Percentiles rank a stretch among this genome's conserved stretches.
Evolutionary conservation across 345 rosid genomes (phyloP).

Genomic region (Theobroma cacao): DNA sequence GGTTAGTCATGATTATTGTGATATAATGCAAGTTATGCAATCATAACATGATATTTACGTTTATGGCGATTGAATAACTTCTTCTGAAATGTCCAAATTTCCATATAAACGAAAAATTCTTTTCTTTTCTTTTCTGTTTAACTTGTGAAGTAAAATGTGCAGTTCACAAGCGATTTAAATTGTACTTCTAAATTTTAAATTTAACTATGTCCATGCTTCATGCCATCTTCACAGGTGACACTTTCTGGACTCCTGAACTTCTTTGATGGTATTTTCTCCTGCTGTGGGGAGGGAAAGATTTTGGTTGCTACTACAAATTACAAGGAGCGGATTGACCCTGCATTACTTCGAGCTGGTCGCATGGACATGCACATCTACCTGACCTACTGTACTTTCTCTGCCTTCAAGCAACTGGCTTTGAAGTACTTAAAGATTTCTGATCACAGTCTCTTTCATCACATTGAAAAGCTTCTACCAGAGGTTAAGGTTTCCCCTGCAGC

Average conservation of each 20-base stretch:
- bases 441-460: slow-evolving; percentile 19
- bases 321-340: slow-evolving; percentile 41
- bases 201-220: not conserved
- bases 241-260: slow-evolving; percentile 44
- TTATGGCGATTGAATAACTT: no score
- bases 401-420: slow-evolving; percentile 37
- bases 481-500: slow-evolving; percentile 40
- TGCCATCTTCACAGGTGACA: slow-evolving; percentile 21
- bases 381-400: slow-evolving; percentile 38
- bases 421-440: slow-evolving; percentile 28
- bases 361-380: slow-evolving; percentile 40
- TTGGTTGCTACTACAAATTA: slow-evolving; percentile 41
- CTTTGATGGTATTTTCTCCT: slow-evolving; percentile 43
- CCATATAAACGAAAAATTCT: no score
- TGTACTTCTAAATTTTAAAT: not conserved
- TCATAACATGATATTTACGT: not conserved
- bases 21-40: not conserved
- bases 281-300: slow-evolving; percentile 51
- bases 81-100: no score
- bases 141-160: not conserved
- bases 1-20: slow-evolving; percentile 4
- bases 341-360: slow-evolving; percentile 38
- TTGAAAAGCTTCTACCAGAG: slow-evolving; percentile 26
- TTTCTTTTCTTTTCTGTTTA: not conserved
- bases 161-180: not conserved